Evolutionary conservation across 352 stramenopile genomes (phyloP).

Genomic region (Globisporangium nunn): DNA sequence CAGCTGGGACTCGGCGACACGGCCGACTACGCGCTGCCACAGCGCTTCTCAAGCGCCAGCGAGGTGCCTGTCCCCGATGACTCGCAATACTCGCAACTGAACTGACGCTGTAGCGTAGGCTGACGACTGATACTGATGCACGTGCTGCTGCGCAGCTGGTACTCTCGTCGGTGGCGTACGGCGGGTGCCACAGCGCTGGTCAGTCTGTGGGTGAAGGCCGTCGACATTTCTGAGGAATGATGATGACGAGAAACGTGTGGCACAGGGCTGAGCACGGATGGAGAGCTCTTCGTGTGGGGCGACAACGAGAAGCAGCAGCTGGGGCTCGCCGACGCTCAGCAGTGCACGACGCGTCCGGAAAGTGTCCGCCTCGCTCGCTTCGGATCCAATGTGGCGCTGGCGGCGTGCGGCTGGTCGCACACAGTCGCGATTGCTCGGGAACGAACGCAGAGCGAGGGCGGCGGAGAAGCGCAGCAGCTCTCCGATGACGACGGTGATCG

Average conservation of each 20-base stretch:
- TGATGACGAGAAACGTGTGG: background rate
- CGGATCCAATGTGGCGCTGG: conserved; percentile 12
- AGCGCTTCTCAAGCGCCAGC: conserved; percentile 19
- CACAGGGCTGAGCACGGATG: conserved; percentile 19
- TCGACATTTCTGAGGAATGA: background rate
- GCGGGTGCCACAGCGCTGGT: conserved; percentile 74
- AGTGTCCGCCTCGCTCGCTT: background rate
- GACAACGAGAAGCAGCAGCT: conserved; percentile 55
- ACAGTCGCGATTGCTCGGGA: conserved; percentile 32
- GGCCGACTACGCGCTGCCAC: conserved; percentile 50
- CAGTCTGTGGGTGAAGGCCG: too few relatives aligned
- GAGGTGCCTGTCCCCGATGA: background rate
- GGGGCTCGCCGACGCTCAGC: conserved; percentile 5
- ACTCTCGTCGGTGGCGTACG: conserved; percentile 33
- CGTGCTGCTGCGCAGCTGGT: conserved; percentile 10
- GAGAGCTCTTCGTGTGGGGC: conserved; percentile 62
- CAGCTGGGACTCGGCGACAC: conserved; percentile 54
- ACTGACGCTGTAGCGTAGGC: background rate
- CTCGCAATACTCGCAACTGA: background rate
- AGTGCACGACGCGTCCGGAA: background rate
- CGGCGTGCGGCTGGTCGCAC: conserved; percentile 71
- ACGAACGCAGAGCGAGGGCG: conserved; percentile 3
- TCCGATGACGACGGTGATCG: conserved; percentile 12
- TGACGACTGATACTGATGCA: background rate
- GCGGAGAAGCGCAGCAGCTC: background rate